Evolutionary conservation across 805 yeast species (phyloP), one percentile per base, ranked within the genome.

Genomic region (Cyberlindnera galapagoensis): DNA sequence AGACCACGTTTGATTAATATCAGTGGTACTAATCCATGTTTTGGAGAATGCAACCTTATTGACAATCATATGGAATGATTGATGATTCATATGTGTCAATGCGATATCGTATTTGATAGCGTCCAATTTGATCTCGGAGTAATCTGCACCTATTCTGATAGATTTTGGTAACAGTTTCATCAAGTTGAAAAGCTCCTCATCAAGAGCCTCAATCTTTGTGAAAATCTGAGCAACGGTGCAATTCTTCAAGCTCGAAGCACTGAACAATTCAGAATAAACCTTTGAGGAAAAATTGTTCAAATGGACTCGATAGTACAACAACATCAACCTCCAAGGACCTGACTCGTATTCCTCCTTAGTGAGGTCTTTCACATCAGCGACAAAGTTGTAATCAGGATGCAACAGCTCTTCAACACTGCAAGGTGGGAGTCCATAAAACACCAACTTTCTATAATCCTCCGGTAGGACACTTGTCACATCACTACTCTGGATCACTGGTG

Each of bases 401-500:
- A 30, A 31, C 15, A 39, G n/a, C 23, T 30, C 18, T 6, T 17
- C 27, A 7, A 33, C 35, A 7, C 21, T 9, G n/a, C 19, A 18
- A 10, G 15, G 18, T 7, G 33, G 28, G 2, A 31, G 16, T 3
- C 25, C 40, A 18, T 29, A 13, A 21, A 38, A 38, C 12, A 41
- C 6, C 8, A 45, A 33, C 8, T 37, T 41, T 9, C 30, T 36
- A 24, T 34, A 24, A 16, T 34, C 36, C 6, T 33, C 28, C 6
- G 38, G 27, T 9, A 36, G 21, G n/a, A 46, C 38, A 5, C 43
- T 44, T 4, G 51, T 43, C 3, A 48, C 49, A 43, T 71, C 76
- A 7, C 39, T 40, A 29, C 56, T 62, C 40, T 60, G 58, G 25
- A 73, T 56, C 19, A 65, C 44, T 0, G 78, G 70, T 2, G 77